phyloP scores from a whole-genome alignment of 2,329 filamentous ascomycete species.

The Nothophoma quercina region DNA sequence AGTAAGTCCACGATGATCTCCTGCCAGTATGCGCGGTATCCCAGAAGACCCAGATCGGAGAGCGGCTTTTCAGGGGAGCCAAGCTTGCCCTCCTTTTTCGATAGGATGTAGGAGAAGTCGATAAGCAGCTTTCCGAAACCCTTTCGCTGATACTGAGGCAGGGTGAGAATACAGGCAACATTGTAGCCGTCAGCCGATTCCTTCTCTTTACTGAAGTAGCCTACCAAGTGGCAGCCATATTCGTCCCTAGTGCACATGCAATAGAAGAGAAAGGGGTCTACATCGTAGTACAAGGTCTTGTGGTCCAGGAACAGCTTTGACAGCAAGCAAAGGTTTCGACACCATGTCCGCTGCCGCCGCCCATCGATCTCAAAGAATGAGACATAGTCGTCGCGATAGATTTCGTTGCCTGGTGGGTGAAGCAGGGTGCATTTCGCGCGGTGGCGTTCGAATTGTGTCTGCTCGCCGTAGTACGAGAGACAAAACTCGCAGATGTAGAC shows the following conservation, averaged over 20 bases:
- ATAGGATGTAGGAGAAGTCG: constrained; percentile 96
- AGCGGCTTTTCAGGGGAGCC: constrained; percentile 97
- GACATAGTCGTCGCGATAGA: constrained; percentile 92
- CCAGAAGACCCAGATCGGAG: constrained; percentile 88
- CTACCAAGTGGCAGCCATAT: constrained; percentile 92
- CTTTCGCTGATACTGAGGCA: constrained; percentile 95
- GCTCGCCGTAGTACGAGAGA: constrained; percentile 85
- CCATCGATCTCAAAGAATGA: constrained; percentile 99
- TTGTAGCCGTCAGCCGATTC: constrained; percentile 98
- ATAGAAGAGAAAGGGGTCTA: constrained; percentile 99
- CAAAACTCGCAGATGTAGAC: constrained; percentile 99
- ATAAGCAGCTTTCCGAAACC: constrained; percentile 93
- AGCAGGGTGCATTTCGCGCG: constrained; percentile 87
- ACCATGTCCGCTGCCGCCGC: constrained; percentile 92
- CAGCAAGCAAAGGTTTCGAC: constrained; percentile 90
- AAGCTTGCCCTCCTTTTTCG: constrained; percentile 91
- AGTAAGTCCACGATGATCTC: constrained; percentile 91
- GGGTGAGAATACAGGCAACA: constrained; percentile 93
- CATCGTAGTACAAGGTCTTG: constrained; percentile 98
- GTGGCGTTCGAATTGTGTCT: constrained; percentile 84
- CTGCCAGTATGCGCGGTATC: constrained; percentile 97
- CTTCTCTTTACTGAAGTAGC: constrained; percentile 99
- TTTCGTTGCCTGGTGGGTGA: constrained; percentile 96
- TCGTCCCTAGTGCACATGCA: constrained; percentile 93
- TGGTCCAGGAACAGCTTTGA: constrained; percentile 97